Base-by-base conservation (phyloP, 148 eudicot species). In the Nepenthes gracilis region DNA sequence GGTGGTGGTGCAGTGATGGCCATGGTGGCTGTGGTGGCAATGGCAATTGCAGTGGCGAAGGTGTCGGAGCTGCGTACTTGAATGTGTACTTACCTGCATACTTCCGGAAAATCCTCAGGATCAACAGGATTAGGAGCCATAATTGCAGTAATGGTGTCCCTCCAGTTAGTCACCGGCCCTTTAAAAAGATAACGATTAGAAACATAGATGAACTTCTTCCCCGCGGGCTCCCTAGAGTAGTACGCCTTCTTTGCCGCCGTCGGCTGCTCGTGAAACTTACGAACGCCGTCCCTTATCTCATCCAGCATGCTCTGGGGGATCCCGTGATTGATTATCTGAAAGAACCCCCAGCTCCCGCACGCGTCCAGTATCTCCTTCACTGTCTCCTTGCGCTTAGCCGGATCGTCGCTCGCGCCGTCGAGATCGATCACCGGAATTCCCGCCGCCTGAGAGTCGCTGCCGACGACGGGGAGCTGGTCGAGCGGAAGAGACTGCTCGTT, bases 251-350 rank as follows among this genome's bases (percentile, higher is more conserved):
- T 82, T 12, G 43, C 43, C 53, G 73, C 80, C 2, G 33, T 2
- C 33, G 75, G 78, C 38, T 59, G 73, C 61, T 81, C 85, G 43
- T 70, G 75, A 62, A 78, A 81, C 35, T 38, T 36, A 12, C 60
- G 6, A 1, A 70, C 52, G 0, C 71, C 74, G 2, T 75, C 74
- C 0, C 70, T 9, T 35, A 67, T 74, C 36, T 63, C 57, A 0
- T 73, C 71, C 58, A 72, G 43, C 43, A 72, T 47, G 6, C 9
- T 2, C 12, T 5, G 2, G 0, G 68, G 68, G 8, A 67, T 36
- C 2, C 72, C 68, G 59, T 65, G 74, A 63, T 60, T 65, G 1
- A 71, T 61, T 1, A 59, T 63, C 36, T 65, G 74, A 40, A 71
- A 71, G 69, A 71, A 71, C 33, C 74, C 74, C 74, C 74, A 71